Evolutionary conservation across 176 grass and related monocot species (phyloP).

Genomic region (Bromus sterilis): DNA sequence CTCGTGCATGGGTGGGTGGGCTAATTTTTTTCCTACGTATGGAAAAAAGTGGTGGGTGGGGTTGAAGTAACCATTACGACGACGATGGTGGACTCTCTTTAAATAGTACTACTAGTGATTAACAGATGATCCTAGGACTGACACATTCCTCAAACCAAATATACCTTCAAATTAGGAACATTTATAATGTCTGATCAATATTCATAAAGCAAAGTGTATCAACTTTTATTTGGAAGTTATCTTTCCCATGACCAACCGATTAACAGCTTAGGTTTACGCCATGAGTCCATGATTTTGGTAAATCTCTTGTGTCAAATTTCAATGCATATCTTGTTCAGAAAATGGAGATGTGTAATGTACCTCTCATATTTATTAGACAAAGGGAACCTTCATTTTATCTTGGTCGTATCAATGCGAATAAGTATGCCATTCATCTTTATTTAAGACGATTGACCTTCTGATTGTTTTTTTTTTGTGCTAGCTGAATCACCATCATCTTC

Average conservation of each 20-base stretch:
- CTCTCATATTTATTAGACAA: slow-evolving; percentile 10
- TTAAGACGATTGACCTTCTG: slow-evolving; percentile 15
- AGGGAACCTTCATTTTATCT: neutral
- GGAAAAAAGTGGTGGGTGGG: no score
- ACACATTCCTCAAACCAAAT: slow-evolving; percentile 5
- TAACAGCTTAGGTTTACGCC: neutral
- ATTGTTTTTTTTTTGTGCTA: slow-evolving; percentile 20
- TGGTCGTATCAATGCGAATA: slow-evolving; percentile 3
- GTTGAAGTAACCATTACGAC: no score
- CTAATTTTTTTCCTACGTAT: no score
- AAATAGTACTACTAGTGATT: no score
- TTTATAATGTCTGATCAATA: neutral
- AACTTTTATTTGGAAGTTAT: neutral
- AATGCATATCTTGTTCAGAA: slow-evolving; percentile 12
- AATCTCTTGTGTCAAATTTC: slow-evolving; percentile 3
- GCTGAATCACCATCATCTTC: slow-evolving; percentile 73
- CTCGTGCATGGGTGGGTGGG: no score
- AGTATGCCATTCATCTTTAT: neutral
- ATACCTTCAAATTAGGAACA: neutral
- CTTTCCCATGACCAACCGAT: neutral
- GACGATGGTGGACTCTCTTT: no score
- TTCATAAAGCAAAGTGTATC: neutral
- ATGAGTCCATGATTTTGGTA: neutral
- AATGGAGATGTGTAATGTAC: neutral
- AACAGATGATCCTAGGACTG: neutral